Conservation (phyloP, 768 basidiomycete genomes). For the Auriscalpium orientale region DNA sequence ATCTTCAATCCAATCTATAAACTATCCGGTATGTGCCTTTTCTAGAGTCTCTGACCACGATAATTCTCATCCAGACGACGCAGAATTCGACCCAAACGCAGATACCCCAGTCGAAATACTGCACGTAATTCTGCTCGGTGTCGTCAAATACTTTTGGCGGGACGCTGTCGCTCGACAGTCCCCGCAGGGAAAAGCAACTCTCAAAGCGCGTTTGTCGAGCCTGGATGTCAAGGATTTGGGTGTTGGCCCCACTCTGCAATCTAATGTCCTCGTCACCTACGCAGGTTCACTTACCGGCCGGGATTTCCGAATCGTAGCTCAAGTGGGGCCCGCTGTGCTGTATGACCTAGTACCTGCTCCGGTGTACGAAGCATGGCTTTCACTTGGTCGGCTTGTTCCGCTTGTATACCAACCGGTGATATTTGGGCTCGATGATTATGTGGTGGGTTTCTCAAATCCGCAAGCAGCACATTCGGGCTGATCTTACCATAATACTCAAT, state of each 20-base stretch:
- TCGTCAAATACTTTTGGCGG: slow-evolving; percentile 43
- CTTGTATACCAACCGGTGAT: slow-evolving; percentile 37
- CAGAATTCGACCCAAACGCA: slow-evolving; percentile 34
- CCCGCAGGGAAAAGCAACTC: slow-evolving; percentile 20
- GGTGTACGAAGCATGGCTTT: slow-evolving; percentile 25
- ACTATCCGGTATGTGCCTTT: too few species aligned
- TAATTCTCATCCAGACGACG: too few species aligned
- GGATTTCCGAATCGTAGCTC: slow-evolving; percentile 23
- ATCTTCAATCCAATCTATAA: too few species aligned
- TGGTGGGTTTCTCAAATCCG: slow-evolving; percentile 18
- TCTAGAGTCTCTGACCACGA: too few species aligned
- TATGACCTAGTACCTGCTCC: slow-evolving; percentile 27
- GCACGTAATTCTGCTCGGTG: slow-evolving; percentile 36
- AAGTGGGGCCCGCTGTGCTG: slow-evolving; percentile 31
- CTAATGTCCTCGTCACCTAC: slow-evolving; percentile 29
- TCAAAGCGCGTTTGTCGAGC: slow-evolving; percentile 22
- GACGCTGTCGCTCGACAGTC: slow-evolving; percentile 22
- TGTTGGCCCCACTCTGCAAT: slow-evolving; percentile 20
- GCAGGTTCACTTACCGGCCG: slow-evolving; percentile 30
- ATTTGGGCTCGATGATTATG: slow-evolving; percentile 23
- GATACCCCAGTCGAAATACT: slow-evolving; percentile 41
- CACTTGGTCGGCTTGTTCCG: slow-evolving; percentile 26
- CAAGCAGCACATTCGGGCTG: too few species aligned
- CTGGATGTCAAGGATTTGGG: slow-evolving; percentile 29
- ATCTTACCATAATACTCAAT: neutral